These are phyloP conservation scores for Aspergillus taichungensis DNA, from an alignment of 495 filamentous ascomycete genomes.

Conservation along the genomic window DNA sequence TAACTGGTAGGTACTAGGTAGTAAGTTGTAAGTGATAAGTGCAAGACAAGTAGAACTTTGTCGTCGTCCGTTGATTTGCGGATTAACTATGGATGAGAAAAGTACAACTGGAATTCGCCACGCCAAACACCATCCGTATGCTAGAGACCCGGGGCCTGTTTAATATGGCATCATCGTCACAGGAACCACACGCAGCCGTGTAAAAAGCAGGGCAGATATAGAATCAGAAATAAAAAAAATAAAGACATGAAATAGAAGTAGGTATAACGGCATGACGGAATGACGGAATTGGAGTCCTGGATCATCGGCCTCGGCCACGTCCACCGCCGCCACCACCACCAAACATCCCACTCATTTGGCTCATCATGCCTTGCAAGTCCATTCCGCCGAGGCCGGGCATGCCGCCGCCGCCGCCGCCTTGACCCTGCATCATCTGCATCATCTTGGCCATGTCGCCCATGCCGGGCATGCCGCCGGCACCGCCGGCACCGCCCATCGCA, in stretches of 20 bases:
- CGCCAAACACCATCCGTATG: slow-evolving; percentile 12
- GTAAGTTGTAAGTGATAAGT: too few species aligned
- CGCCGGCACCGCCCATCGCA: slow-evolving; percentile 71
- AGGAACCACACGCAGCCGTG: not conserved
- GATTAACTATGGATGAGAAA: not conserved
- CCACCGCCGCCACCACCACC: slow-evolving; percentile 44
- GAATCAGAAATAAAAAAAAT: not conserved
- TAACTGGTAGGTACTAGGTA: too few species aligned
- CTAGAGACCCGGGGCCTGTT: slow-evolving; percentile 4
- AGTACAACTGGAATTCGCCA: not conserved
- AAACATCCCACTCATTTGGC: slow-evolving; percentile 66
- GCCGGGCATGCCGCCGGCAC: slow-evolving; percentile 39
- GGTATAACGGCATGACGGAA: not conserved
- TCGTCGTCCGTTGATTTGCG: too few species aligned
- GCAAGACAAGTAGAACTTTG: too few species aligned
- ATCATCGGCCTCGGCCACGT: slow-evolving; percentile 32
- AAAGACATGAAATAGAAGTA: not conserved
- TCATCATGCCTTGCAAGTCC: slow-evolving; percentile 80
- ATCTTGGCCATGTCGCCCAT: slow-evolving; percentile 75
- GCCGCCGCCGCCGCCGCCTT: slow-evolving; percentile 34
- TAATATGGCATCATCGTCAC: slow-evolving; percentile 1
- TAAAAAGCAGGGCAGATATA: not conserved
- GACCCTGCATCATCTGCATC: slow-evolving; percentile 65
- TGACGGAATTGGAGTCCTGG: not conserved
- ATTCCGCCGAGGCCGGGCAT: slow-evolving; percentile 55